Conservation (phyloP, 176 grass and related monocot species). For the Cenchrus purpureus region DNA sequence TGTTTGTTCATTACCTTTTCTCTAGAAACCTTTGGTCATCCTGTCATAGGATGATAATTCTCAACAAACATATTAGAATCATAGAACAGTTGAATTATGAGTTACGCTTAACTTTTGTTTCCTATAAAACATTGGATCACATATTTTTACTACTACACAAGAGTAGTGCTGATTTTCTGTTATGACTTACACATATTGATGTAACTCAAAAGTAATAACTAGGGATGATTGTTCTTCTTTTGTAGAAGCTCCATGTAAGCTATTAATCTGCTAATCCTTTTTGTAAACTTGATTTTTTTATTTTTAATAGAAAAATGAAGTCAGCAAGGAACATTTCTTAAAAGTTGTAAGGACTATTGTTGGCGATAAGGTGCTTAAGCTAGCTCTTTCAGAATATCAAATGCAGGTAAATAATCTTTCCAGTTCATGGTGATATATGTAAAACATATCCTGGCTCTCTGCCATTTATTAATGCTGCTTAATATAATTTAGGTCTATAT, state of each 20-base stretch:
- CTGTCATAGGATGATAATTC: background rate
- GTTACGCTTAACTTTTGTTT: background rate
- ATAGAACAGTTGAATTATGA: background rate
- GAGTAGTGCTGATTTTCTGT: slow-evolving; percentile 31
- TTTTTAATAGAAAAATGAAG: slow-evolving; percentile 84
- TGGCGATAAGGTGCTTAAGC: slow-evolving; percentile 95
- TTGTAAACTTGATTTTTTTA: slow-evolving; percentile 37
- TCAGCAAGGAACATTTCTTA: slow-evolving; percentile 94
- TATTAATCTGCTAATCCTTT: slow-evolving; percentile 10
- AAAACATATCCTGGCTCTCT: slow-evolving; percentile 18
- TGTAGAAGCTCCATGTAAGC: slow-evolving; percentile 16
- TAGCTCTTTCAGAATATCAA: slow-evolving; percentile 85
- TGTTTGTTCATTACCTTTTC: slow-evolving; percentile 21
- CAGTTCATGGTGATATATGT: slow-evolving; percentile 21
- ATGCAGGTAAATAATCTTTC: slow-evolving; percentile 68
- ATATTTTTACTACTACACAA: slow-evolving; percentile 20
- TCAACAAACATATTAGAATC: slow-evolving; percentile 6
- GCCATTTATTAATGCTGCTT: slow-evolving; percentile 23
- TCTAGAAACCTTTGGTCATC: background rate
- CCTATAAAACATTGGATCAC: background rate
- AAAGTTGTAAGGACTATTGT: slow-evolving; percentile 90
- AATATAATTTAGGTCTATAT: slow-evolving; percentile 18
- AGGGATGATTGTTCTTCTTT: background rate
- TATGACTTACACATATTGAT: slow-evolving; percentile 29
- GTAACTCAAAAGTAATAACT: background rate